Percentiles rank a stretch among this genome's conserved stretches.
phyloP scores from a whole-genome alignment of 73 alveolate species.

The Durusdinium trenchii region DNA sequence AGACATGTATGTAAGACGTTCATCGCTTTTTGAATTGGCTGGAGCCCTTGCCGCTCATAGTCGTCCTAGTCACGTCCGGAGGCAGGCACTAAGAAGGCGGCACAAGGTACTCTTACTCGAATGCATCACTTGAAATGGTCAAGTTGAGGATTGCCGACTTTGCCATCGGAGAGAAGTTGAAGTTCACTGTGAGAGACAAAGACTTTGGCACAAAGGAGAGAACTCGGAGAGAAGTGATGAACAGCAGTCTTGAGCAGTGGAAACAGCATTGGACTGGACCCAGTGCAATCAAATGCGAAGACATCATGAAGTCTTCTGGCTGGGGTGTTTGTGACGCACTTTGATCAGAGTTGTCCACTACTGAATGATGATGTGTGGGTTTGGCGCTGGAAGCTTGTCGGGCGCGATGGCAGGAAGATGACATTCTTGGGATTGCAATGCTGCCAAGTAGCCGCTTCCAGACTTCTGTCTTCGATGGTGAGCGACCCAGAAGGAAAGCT shows the following conservation, averaged over 20 bases:
- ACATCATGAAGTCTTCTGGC: no score
- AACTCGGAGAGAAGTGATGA: neutral
- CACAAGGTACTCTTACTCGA: no score
- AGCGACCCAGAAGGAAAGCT: neutral
- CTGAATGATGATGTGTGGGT: neutral
- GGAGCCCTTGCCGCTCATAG: no score
- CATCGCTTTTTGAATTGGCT: no score
- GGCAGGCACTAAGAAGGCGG: no score
- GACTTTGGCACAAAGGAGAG: constrained; percentile 87
- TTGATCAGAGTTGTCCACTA: no score
- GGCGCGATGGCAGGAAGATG: constrained; percentile 47
- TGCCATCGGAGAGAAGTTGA: constrained; percentile 47
- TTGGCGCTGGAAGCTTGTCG: neutral
- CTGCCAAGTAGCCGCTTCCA: constrained; percentile 62
- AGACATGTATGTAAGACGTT: no score
- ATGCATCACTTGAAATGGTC: no score
- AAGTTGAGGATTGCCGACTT: constrained; percentile 75
- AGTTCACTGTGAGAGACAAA: constrained; percentile 72
- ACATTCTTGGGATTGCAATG: constrained; percentile 70
- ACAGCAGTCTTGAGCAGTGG: neutral
- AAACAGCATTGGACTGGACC: neutral
- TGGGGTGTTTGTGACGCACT: no score
- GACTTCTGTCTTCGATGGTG: constrained; percentile 40
- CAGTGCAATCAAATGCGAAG: neutral
- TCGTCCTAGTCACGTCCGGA: no score